Base-by-base conservation (phyloP, 2,329 filamentous ascomycete species). In the Botrytis aclada region DNA sequence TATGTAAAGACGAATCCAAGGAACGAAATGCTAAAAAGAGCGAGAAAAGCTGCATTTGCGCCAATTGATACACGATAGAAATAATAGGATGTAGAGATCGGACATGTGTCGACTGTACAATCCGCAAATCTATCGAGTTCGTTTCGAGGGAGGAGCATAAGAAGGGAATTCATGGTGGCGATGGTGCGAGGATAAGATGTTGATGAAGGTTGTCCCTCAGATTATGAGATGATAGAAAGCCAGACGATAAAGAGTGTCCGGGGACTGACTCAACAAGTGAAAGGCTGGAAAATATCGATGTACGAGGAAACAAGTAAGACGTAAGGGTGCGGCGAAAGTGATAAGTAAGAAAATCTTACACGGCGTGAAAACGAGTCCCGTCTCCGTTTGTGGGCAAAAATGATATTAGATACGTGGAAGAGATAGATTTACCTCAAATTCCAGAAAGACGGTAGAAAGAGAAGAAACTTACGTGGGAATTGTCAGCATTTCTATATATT, bases 21-120 rank as follows among this genome's bases (percentile, higher is more conserved):
- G 9, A 80, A 69, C 18, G 84, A 85, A 56, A 86, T 45, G 64
- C 77, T 79, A 77, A 89, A 91, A 54, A 90, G 75, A 51, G 80
- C 84, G 3, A 86, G 74, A 77, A 89, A 88, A 64, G 83, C 74
- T 63, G 83, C 80, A 77, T 91, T 91, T 73, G 86, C 86, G 16
- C 81, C 80, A 2, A 90, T 80, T 41, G 83, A 83, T 41, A 90
- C 85, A 45, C 84, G 82, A 80, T 90, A 91, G 70, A 82, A 78
- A 79, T 89, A 87, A 76, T 83, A 85, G 25, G 81, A 83, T 47
- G 74, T 75, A 37, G 58, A 69, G 37, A 84, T 72, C 0, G 81
- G 78, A 71, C 83, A 84, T 9, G n/a, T 64, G 39, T 39, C 41
- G 16, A 71, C 9, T 64, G 69, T 71, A 20, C 69, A 71, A 8